Evolutionary conservation across 1,284 basidiomycete genomes (phyloP).

Genomic region (Microstroma glucosiphilum): DNA sequence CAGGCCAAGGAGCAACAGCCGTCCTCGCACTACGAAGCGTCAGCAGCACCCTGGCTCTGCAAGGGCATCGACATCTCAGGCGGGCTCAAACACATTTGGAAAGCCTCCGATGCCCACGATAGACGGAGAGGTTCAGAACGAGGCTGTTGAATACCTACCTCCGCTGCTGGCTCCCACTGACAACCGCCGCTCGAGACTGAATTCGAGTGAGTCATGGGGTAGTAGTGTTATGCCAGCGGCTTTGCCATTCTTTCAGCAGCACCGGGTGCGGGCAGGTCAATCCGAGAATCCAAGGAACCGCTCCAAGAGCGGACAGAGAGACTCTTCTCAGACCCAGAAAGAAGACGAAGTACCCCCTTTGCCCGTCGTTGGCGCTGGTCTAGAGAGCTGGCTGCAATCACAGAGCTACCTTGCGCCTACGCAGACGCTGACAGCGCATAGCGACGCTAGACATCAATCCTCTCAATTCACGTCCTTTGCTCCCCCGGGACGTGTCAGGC

Average conservation of each 20-base stretch:
- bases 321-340: not conserved
- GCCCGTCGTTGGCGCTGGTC: slow-evolving; percentile 10
- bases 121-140: too few relatives aligned
- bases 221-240: slow-evolving; percentile 6
- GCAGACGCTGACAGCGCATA: not conserved
- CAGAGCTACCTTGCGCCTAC: slow-evolving; percentile 10
- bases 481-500: slow-evolving; percentile 14
- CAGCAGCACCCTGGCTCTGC: too few relatives aligned
- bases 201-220: slow-evolving; percentile 2
- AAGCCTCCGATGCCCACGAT: too few relatives aligned
- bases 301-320: not conserved
- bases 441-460: not conserved
- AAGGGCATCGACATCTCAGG: too few relatives aligned
- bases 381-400: slow-evolving; percentile 15
- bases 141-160: too few relatives aligned
- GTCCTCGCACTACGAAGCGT: too few relatives aligned
- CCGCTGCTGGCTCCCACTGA: not conserved
- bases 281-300: not conserved
- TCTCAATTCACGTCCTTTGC: slow-evolving; percentile 17
- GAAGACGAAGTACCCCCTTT: not conserved
- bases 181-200: not conserved
- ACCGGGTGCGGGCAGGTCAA: not conserved
- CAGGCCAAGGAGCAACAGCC: too few relatives aligned
- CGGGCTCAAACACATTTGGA: too few relatives aligned
- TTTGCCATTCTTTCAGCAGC: not conserved